A percentile compares a stretch with the other conserved stretches of the same genome.
Evolutionary conservation across 257 asterid species (phyloP).

Genomic region (Salvia rosmarinus): DNA sequence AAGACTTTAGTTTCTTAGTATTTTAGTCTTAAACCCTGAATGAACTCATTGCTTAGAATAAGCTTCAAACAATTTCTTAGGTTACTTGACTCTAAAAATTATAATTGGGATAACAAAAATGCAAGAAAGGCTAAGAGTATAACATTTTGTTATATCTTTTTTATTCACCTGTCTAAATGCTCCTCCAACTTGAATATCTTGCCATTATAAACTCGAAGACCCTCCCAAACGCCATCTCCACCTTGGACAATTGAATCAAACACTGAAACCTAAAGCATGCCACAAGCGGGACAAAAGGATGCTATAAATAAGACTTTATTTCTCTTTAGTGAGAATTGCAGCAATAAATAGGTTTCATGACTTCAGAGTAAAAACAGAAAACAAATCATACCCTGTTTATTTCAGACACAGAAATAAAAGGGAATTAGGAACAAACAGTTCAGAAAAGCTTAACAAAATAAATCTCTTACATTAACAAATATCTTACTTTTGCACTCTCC

Average conservation of each 20-base stretch:
- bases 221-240: constrained; percentile 98
- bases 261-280: constrained; percentile 69
- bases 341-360: background rate
- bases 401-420: background rate
- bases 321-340: constrained; percentile 1
- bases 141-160: constrained; percentile 17
- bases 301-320: constrained; percentile 4
- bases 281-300: constrained; percentile 18
- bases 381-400: background rate
- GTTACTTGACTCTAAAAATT: constrained; percentile 12
- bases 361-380: background rate
- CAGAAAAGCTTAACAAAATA: background rate
- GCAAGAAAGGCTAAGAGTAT: background rate
- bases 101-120: background rate
- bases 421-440: background rate
- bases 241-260: constrained; percentile 95
- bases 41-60: background rate
- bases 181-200: constrained; percentile 88
- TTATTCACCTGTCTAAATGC: constrained; percentile 75
- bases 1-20: background rate
- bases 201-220: constrained; percentile 75
- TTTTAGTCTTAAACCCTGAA: background rate
- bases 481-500: constrained; percentile 80
- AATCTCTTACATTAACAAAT: constrained; percentile 19
- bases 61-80: background rate